Percentiles rank a stretch among this genome's conserved stretches.
Conservation (phyloP, 345 rosid species). For the Balakata baccata region DNA sequence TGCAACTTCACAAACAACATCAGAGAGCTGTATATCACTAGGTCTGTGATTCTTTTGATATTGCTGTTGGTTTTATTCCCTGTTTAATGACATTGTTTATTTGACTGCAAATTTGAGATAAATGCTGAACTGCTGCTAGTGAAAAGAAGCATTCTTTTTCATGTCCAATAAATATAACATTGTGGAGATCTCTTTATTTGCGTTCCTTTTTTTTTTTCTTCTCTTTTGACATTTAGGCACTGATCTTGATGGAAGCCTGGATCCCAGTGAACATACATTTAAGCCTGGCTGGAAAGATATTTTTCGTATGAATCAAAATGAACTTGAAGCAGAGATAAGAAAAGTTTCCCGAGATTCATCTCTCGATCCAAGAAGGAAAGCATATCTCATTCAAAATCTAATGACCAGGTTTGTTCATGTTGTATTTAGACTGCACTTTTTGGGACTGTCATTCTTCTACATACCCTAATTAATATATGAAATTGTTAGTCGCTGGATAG, state of each 20-base stretch:
- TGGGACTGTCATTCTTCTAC: constrained; percentile 12
- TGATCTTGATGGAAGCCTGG: constrained; percentile 43
- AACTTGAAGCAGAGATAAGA: constrained; percentile 59
- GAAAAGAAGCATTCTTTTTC: constrained; percentile 5
- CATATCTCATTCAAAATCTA: constrained; percentile 65
- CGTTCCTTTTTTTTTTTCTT: background rate
- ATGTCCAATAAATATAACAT: constrained; percentile 13
- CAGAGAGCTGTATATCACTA: constrained; percentile 46
- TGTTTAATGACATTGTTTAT: constrained; percentile 1
- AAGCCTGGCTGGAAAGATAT: constrained; percentile 70
- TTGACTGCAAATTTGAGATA: constrained; percentile 10
- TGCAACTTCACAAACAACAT: constrained; percentile 28
- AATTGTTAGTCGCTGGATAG: constrained; percentile 63
- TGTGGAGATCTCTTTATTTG: constrained; percentile 5
- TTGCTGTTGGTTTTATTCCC: constrained; percentile 2
- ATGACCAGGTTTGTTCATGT: constrained; percentile 55
- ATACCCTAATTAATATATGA: constrained; percentile 11
- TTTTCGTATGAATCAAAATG: constrained; percentile 70
- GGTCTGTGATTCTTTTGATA: constrained; percentile 28
- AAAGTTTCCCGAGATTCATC: constrained; percentile 77
- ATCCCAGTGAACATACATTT: constrained; percentile 45
- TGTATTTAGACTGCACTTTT: background rate
- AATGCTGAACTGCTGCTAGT: constrained; percentile 6
- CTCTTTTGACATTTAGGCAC: constrained; percentile 25
- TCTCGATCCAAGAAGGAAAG: constrained; percentile 72